A percentile compares a stretch with the other conserved stretches of the same genome.
These are phyloP conservation scores for Dalbergia cultrata DNA, from an alignment of 306 rosid species.

Conservation along the genomic window DNA sequence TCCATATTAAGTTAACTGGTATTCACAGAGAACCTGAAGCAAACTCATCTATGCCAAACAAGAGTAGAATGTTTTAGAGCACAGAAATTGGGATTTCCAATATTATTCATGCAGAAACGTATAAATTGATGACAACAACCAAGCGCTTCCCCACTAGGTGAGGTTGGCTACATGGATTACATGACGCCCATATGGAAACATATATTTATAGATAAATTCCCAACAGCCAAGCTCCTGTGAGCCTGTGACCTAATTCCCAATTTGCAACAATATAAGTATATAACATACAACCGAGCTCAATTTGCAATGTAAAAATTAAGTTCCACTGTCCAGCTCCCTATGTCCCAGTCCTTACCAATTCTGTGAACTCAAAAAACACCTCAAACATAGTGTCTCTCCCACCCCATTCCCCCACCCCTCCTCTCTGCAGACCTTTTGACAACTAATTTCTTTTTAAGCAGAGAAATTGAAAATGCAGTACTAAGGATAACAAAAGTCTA, in stretches of 20 bases:
- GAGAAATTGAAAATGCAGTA: background rate
- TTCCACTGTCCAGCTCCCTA: constrained; percentile 30
- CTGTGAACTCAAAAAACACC: constrained; percentile 1
- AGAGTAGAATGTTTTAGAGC: constrained; percentile 7
- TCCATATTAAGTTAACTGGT: constrained; percentile 12
- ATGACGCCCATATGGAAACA: background rate
- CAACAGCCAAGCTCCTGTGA: background rate
- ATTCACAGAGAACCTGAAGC: constrained; percentile 32
- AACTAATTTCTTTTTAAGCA: constrained; percentile 22
- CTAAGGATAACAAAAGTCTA: constrained; percentile 15
- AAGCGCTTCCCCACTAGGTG: background rate
- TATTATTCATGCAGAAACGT: constrained; percentile 17
- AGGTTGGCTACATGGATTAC: background rate
- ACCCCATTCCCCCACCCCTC: background rate
- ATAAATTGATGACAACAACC: constrained; percentile 2
- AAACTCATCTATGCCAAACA: constrained; percentile 23
- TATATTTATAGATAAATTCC: constrained; percentile 29
- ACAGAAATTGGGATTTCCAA: constrained; percentile 1
- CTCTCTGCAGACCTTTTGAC: constrained; percentile 3
- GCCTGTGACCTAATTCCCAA: constrained; percentile 25
- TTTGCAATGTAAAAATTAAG: constrained; percentile 2
- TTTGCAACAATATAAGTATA: constrained; percentile 33
- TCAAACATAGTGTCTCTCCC: constrained; percentile 3
- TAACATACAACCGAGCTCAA: constrained; percentile 31
- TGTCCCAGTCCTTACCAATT: constrained; percentile 16